Percentiles rank a stretch among this genome's conserved stretches.
phyloP scores from a whole-genome alignment of 345 rosid genomes.

The Zanthoxylum bungeanum region DNA sequence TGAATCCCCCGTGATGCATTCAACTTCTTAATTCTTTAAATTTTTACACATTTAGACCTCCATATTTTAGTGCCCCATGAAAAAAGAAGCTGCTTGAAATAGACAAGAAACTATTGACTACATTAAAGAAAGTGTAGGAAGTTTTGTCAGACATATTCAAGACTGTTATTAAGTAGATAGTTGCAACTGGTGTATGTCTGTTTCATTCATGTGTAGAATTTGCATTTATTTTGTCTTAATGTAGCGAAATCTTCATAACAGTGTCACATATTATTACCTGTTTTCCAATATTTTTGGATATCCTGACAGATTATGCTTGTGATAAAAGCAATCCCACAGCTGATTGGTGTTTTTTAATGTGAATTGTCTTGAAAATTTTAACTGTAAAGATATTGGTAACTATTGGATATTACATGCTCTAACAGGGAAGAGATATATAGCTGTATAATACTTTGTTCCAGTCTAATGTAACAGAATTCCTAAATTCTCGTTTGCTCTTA shows the following conservation, averaged over 20 bases:
- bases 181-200: background rate
- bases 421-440: no score
- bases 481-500: background rate
- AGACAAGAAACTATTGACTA: background rate
- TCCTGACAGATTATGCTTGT: background rate
- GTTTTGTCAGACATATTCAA: background rate
- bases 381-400: background rate
- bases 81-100: background rate
- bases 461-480: no score
- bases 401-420: background rate
- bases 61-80: background rate
- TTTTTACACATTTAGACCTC: background rate
- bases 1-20: background rate
- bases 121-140: background rate
- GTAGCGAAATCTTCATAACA: background rate
- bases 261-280: background rate
- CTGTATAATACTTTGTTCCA: no score
- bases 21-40: background rate
- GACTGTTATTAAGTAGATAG: background rate
- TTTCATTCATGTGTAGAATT: background rate
- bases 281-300: background rate
- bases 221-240: background rate
- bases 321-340: background rate
- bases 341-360: background rate
- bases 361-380: background rate